A percentile compares a stretch with the other conserved stretches of the same genome.
These are phyloP conservation scores for Botrytis porri DNA, from an alignment of 2,329 filamentous ascomycete species.

Conservation along the genomic window DNA sequence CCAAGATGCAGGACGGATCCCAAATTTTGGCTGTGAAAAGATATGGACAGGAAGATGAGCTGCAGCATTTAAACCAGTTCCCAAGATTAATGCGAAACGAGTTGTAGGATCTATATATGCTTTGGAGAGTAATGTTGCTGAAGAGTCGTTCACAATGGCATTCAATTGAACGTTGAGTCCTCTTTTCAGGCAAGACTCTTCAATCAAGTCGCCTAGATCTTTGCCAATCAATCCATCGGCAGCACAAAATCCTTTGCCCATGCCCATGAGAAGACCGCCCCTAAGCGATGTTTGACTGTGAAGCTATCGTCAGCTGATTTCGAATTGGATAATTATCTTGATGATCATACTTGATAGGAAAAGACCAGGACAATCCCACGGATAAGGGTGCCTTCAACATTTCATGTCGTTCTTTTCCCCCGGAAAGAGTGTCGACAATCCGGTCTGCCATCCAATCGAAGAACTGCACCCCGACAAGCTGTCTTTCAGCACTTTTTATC, in stretches of 20 bases:
- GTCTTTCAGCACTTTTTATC: slow-evolving; percentile 55
- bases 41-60: slow-evolving; percentile 59
- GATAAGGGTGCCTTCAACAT: slow-evolving; percentile 45
- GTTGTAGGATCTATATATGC: slow-evolving; percentile 56
- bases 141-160: slow-evolving; percentile 65
- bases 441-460: slow-evolving; percentile 67
- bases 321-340: slow-evolving; percentile 24
- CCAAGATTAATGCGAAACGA: slow-evolving; percentile 62
- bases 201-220: slow-evolving; percentile 58
- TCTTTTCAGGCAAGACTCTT: slow-evolving; percentile 47
- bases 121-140: slow-evolving; percentile 63
- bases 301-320: slow-evolving; percentile 31
- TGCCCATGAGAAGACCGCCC: slow-evolving; percentile 56
- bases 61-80: slow-evolving; percentile 65
- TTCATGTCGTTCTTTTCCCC: slow-evolving; percentile 42
- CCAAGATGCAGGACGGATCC: slow-evolving; percentile 53
- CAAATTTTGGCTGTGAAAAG: slow-evolving; percentile 56
- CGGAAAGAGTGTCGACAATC: slow-evolving; percentile 55
- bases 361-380: slow-evolving; percentile 66
- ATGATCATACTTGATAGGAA: slow-evolving; percentile 60
- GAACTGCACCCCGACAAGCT: slow-evolving; percentile 56
- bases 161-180: slow-evolving; percentile 54
- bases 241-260: slow-evolving; percentile 66
- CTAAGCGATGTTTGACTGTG: slow-evolving; percentile 62
- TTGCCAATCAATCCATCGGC: slow-evolving; percentile 56